Percentiles rank a stretch among this genome's conserved stretches.
Conservation (phyloP, 2,329 filamentous ascomycete species). For the Ceratocystis colombiana region DNA sequence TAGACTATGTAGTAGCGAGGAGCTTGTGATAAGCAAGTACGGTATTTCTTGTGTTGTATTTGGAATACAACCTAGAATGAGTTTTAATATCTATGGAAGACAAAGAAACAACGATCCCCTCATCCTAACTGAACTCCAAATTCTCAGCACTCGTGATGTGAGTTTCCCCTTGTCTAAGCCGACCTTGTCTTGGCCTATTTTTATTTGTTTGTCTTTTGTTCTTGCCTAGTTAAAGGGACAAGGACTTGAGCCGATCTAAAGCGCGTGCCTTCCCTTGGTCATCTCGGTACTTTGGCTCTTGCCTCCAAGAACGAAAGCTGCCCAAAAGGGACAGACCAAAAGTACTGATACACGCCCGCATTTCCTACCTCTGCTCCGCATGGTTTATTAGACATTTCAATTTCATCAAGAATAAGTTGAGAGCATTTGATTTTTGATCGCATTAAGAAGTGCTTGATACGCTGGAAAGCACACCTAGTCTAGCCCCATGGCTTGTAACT, state of each 20-base stretch:
- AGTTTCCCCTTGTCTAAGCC: background rate
- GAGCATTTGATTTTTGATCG: no score
- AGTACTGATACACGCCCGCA: background rate
- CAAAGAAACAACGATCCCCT: background rate
- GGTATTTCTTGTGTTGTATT: no score
- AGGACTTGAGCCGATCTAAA: slow-evolving; percentile 5
- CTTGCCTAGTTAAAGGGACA: background rate
- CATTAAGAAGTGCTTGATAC: no score
- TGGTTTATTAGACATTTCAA: no score
- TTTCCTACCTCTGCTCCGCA: no score
- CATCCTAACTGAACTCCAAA: background rate
- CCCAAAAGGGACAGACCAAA: background rate
- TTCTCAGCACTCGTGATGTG: background rate
- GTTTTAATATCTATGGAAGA: no score
- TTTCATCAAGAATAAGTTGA: background rate
- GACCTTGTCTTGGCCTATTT: no score
- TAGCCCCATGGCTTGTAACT: no score
- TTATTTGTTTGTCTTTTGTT: background rate
- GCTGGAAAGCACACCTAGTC: no score
- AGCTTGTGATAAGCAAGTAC: no score
- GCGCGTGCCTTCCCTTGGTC: background rate
- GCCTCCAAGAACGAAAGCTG: background rate
- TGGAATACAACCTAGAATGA: no score
- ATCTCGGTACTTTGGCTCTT: slow-evolving; percentile 6
- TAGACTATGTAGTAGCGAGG: no score